These are phyloP conservation scores for Claviceps pazoutovae DNA, from an alignment of 2,329 filamentous ascomycete species.

Conservation along the genomic window DNA sequence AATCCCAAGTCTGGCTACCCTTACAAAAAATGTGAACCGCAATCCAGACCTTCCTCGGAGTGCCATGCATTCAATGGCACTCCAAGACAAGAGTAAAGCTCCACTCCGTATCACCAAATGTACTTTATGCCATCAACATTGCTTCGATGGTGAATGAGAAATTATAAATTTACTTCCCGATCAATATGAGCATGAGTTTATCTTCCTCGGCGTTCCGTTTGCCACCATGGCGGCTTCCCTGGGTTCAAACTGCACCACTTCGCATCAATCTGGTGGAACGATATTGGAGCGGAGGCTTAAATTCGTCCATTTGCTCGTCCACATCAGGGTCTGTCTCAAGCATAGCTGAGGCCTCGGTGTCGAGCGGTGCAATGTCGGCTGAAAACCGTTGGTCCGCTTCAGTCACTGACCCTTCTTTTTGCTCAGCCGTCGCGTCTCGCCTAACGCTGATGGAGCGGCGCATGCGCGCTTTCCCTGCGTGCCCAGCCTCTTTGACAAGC, in stretches of 20 bases:
- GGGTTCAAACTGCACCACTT: slow-evolving; percentile 10
- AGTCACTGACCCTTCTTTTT: slow-evolving; percentile 15
- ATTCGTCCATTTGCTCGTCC: slow-evolving; percentile 28
- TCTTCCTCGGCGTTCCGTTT: not conserved
- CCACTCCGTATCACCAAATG: not conserved
- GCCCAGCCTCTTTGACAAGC: slow-evolving; percentile 22
- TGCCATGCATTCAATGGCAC: not conserved
- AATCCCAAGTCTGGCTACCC: not conserved
- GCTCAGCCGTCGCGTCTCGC: slow-evolving; percentile 23
- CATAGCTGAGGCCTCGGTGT: slow-evolving; percentile 10
- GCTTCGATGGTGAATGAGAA: not conserved
- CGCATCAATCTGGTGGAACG: slow-evolving; percentile 28
- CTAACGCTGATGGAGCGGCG: slow-evolving; percentile 41
- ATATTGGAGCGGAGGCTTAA: slow-evolving; percentile 25
- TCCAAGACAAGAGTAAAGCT: not conserved
- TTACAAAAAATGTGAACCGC: not conserved
- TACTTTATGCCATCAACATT: not conserved
- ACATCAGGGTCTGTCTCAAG: slow-evolving; percentile 21
- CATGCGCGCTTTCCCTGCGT: slow-evolving; percentile 30
- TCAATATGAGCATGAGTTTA: no score
- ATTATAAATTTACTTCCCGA: no score
- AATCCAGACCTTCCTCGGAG: not conserved
- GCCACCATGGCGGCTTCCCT: not conserved
- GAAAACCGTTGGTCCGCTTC: slow-evolving; percentile 13
- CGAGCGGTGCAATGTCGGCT: slow-evolving; percentile 9